These are phyloP conservation scores for Penicillium sclerotiorum DNA, from an alignment of 2,329 filamentous ascomycete genomes.

Conservation along the genomic window DNA sequence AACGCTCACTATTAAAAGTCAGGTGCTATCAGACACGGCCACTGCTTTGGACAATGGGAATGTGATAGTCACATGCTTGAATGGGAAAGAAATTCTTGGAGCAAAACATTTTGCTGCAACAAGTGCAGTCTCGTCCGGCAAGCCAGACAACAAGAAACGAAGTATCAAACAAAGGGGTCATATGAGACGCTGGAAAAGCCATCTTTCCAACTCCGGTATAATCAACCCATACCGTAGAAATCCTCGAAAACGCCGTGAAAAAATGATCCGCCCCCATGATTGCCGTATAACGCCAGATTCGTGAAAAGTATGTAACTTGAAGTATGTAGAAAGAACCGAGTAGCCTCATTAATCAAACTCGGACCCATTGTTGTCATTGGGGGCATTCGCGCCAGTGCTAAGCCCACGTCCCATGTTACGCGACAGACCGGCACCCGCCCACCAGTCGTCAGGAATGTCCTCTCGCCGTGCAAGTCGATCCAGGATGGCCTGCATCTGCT, in stretches of 20 bases:
- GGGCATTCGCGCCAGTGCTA: conserved; percentile 25
- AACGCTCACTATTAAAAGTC: neutral
- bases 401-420: conserved; percentile 50
- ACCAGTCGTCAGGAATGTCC: conserved; percentile 82
- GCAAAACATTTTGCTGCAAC: neutral
- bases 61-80: conserved; percentile 2
- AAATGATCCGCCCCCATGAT: neutral
- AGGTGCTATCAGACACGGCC: conserved; percentile 10
- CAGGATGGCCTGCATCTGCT: conserved; percentile 72
- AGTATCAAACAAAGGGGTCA: neutral
- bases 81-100: neutral
- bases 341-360: conserved; percentile 6
- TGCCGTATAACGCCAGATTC: conserved; percentile 1
- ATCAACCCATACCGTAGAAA: neutral
- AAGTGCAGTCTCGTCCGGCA: conserved; percentile 5
- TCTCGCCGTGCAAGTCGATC: conserved; percentile 69
- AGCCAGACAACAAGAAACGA: neutral
- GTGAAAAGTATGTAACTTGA: conserved; percentile 3
- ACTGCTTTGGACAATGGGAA: conserved; percentile 11
- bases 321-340: neutral
- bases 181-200: neutral
- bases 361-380: conserved; percentile 18
- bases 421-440: conserved; percentile 70
- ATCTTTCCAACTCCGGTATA: neutral
- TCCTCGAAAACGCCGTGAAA: neutral